Evolutionary conservation across 441 rosid species (phyloP), one percentile per base, ranked within the genome.

Genomic region (Adansonia grandidieri): DNA sequence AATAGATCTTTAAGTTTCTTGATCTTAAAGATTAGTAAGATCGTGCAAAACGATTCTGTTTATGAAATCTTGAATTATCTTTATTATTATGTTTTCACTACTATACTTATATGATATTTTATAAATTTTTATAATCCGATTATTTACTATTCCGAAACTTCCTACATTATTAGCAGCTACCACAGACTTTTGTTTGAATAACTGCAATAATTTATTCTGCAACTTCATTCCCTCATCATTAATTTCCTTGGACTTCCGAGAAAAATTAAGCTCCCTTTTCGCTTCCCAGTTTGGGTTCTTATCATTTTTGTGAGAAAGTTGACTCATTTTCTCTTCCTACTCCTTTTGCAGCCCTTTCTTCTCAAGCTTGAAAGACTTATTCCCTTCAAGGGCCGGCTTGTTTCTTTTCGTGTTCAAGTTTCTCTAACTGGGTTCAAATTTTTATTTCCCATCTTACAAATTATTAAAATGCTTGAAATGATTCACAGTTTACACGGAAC

Each of bases 401-500:
- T 47, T 88, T 83, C 82, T 85, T 91, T 76, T 91, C 91, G 9
- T 79, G 73, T 79, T 82, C 67, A 79, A 93, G 88, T 72, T 86
- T 89, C 58, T 90, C 86, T 45, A 94, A 53, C 85, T 74, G 61
- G 91, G 76, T 75, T 70, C 65, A 0, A 32, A 32, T 32, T 80
- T 86, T 83, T 91, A 94, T 81, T 80, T 89, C 69, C 86, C 92
- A 65, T 76, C 90, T 78, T 85, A 32, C 15, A 45, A 45, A 45
- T 45, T 0, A 7, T 9, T 45, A 45, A 47, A 47, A 47, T 9
- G 13, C 13, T 47, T 47, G 0, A 47, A 9, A 9, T 40, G 44
- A 40, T 40, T 40, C 44, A 40, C 5, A 40, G 44, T 40, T 5
- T 40, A 40, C 44, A 40, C 6, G 44, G 44, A 40, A 40, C 44